A percentile compares a stretch with the other conserved stretches of the same genome.
Conservation (phyloP, 441 rosid genomes). For the Isatis lusitanica region DNA sequence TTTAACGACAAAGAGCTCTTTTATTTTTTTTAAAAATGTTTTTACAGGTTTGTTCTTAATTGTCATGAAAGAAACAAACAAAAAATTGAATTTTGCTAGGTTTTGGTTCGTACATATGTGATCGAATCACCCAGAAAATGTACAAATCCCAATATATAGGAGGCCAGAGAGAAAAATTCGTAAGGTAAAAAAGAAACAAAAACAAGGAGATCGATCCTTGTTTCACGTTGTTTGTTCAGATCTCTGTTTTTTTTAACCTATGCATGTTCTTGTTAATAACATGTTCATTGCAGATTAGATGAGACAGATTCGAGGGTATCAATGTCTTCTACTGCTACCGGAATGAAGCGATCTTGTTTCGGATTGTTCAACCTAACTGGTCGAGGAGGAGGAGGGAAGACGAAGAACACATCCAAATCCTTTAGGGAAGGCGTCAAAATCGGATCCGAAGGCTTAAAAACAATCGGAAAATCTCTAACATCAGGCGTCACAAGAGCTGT, state of each 20-base stretch:
- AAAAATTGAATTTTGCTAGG: neutral
- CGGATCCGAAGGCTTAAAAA: slow-evolving; percentile 65
- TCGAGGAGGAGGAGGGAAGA: slow-evolving; percentile 30
- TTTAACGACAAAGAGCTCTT: too few species aligned
- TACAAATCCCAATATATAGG: slow-evolving; percentile 80
- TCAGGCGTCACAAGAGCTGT: slow-evolving; percentile 57
- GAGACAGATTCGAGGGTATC: slow-evolving; percentile 64
- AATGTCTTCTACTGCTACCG: slow-evolving; percentile 36
- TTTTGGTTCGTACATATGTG: slow-evolving; percentile 15
- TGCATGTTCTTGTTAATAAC: neutral
- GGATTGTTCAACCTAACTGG: slow-evolving; percentile 38
- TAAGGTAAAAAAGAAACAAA: slow-evolving; percentile 44
- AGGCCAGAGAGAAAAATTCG: slow-evolving; percentile 76
- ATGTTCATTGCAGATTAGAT: slow-evolving; percentile 52
- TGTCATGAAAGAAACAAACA: neutral
- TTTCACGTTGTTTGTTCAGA: neutral
- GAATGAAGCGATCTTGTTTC: slow-evolving; percentile 46
- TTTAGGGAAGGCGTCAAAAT: slow-evolving; percentile 54
- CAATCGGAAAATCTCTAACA: slow-evolving; percentile 50
- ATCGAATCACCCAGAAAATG: slow-evolving; percentile 42
- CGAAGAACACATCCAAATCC: slow-evolving; percentile 52
- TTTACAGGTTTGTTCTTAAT: neutral
- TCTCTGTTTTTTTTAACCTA: neutral
- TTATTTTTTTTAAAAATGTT: neutral
- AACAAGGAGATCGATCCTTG: neutral